Base-by-base conservation (phyloP, 2,329 filamentous ascomycete species). In the Curvularia eragrostidis region DNA sequence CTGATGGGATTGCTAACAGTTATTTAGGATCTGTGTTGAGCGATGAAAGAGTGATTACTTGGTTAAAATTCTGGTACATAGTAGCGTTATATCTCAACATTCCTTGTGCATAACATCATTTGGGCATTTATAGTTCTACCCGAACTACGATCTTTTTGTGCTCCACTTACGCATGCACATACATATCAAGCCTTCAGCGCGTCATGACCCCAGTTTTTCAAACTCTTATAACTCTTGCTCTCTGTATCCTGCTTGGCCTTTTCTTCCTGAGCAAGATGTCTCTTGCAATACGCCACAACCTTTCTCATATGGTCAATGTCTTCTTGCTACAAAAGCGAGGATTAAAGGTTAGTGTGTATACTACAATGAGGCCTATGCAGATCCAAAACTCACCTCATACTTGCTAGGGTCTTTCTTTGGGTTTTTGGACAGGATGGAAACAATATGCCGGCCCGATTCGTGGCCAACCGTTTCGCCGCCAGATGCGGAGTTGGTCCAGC, bases 261-360 rank as follows among this genome's bases (percentile, higher is more conserved):
- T 54, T 83, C 80, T 71, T 90, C 87, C 65, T 89, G 87, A 0
- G 87, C 87, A 0, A 90, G 76, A 75, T 89, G 87, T 4, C 87
- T 80, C 70, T 89, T 90, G 70, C 84, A 87, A 61, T 89, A 89
- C 0, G 86, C 80, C 0, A 88, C 86, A 0, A 89, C 87, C 62
- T 82, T 83, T 48, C 86, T 79, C 85, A 88, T 88, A 61, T 88
- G 87, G 47, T 81, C 74, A 19, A 89, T 74, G 52, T 85, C 82
- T 1, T 82, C 78, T 3, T 87, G 80, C 0, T 82, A 82, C 3
- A 26, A 12, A 10, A 5, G n/a, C 41, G n/a, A n/a, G 5, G 15
- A 9, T 12, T n/a, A 4, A 5, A n/a, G 18, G 41, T 43, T 15
- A 43, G 41, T 18, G 3, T 1, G 23, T 8, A 26, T 24, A 13